Base-by-base conservation (phyloP, 148 eudicot species). In the Pharnaceum exiguum region DNA sequence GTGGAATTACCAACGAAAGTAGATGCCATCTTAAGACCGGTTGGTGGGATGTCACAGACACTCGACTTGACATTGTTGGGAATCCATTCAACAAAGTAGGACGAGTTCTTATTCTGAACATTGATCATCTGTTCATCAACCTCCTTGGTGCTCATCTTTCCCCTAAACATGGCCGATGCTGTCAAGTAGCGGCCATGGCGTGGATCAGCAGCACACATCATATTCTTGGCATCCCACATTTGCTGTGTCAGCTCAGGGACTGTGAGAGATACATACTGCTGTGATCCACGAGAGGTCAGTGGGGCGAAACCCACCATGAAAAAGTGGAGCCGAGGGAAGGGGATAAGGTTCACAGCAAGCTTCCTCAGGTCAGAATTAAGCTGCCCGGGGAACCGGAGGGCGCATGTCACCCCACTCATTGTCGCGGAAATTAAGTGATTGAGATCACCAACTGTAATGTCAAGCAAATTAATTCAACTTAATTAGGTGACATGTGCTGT, bases 301-400 rank as follows among this genome's bases (percentile, higher is more conserved):
- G 95, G 95, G 8, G 95, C 86, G 15, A 87, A 87, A 1, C 95
- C 95, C 30, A 87, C 95, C 95, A 87, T 83, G 81, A 87, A 87
- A 75, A 87, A 87, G 63, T 87, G 95, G 27, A 87, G 95, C 27
- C 95, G 80, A 0, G 90, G 95, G 83, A 87, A 87, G 0, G 95
- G 95, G 56, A 84, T 84, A n/a, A 87, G 71, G 52, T 87, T 87
- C 24, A 87, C 95, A 0, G 95, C 95, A 0, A 87, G 80, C 67
- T 87, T 87, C 40, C 90, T 60, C 12, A 87, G 71, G 51, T 87
- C 95, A 0, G 85, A 87, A 71, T 87, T 87, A 25, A 87, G 78
- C 27, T 87, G 95, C 19, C 95, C 90, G 7, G 95, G 95, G 69
- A 87, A 87, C 17, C 90, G 74, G 37, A 87, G 70, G 48, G 87